phyloP scores from a whole-genome alignment of 768 basidiomycete species.

The Leccinum sublutescens region DNA sequence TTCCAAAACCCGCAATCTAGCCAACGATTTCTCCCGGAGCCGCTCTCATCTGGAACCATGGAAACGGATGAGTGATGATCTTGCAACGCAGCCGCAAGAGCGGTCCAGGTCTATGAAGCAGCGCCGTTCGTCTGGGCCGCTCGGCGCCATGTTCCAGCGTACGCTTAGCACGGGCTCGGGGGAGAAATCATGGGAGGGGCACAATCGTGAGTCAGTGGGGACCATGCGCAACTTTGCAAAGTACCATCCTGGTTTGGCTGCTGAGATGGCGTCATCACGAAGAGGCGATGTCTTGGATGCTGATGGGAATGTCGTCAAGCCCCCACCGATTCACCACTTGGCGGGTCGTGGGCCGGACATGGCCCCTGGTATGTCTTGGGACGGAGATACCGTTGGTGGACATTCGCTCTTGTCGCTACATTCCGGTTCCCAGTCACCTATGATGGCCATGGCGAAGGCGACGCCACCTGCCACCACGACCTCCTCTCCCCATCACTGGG shows the following conservation, averaged over 20 bases:
- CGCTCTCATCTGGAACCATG: constrained; percentile 48
- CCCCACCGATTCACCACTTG: constrained; percentile 43
- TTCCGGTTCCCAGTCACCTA: constrained; percentile 45
- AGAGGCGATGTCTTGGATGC: constrained; percentile 25
- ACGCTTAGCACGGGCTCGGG: constrained; percentile 52
- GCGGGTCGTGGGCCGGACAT: constrained; percentile 40
- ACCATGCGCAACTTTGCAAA: constrained; percentile 49
- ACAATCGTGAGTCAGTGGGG: constrained; percentile 31
- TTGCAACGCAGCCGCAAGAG: constrained; percentile 43
- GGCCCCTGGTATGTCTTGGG: constrained; percentile 48
- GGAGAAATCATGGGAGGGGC: constrained; percentile 43
- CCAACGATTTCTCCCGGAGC: constrained; percentile 44
- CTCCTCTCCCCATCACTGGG: constrained; percentile 59
- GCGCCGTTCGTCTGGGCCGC: constrained; percentile 39
- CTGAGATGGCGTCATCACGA: constrained; percentile 45
- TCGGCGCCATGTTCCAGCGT: constrained; percentile 62
- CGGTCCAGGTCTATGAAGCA: constrained; percentile 44
- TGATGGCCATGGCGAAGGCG: constrained; percentile 51
- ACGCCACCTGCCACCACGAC: constrained; percentile 55
- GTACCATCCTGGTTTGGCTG: constrained; percentile 55
- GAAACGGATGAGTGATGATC: constrained; percentile 51
- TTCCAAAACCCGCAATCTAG: constrained; percentile 38
- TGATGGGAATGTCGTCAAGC: constrained; percentile 19
- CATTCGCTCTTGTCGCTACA: constrained; percentile 50
- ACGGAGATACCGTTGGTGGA: constrained; percentile 43